Conservation (phyloP, 2,329 filamentous ascomycete genomes). For the Parascedosporium putredinis region DNA sequence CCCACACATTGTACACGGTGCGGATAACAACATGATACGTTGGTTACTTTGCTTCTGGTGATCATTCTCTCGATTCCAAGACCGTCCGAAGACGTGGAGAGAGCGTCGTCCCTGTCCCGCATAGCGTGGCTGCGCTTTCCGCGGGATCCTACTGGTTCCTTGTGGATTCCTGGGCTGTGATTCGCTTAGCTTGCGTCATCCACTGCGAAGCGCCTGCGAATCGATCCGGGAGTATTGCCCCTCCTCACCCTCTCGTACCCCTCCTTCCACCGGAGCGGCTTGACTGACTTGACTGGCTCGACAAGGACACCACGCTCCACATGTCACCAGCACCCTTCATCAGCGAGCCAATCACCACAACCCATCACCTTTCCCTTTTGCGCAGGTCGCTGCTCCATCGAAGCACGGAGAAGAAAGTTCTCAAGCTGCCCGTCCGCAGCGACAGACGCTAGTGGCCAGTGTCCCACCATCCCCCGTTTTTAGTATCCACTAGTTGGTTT, state of each 20-base stretch:
- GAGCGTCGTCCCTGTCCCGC: constrained; percentile 1
- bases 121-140: constrained; percentile 7
- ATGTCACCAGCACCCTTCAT: not conserved
- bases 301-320: not conserved
- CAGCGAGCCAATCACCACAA: not conserved
- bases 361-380: not conserved
- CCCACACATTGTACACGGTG: too few relatives aligned
- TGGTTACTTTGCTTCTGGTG: too few relatives aligned
- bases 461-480: too few relatives aligned
- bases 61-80: not conserved
- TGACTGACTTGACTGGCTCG: too few relatives aligned
- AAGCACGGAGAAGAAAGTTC: not conserved
- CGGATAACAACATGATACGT: too few relatives aligned
- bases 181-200: not conserved
- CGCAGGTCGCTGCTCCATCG: not conserved
- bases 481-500: too few relatives aligned
- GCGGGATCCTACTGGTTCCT: constrained; percentile 6
- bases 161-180: not conserved
- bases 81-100: not conserved
- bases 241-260: not conserved
- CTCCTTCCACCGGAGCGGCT: not conserved
- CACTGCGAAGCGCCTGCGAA: not conserved
- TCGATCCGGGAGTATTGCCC: not conserved
- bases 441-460: not conserved
- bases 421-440: not conserved